phyloP scores from a whole-genome alignment of 2,329 filamentous ascomycete species.

The Lasiodiplodia hormozganensis region DNA sequence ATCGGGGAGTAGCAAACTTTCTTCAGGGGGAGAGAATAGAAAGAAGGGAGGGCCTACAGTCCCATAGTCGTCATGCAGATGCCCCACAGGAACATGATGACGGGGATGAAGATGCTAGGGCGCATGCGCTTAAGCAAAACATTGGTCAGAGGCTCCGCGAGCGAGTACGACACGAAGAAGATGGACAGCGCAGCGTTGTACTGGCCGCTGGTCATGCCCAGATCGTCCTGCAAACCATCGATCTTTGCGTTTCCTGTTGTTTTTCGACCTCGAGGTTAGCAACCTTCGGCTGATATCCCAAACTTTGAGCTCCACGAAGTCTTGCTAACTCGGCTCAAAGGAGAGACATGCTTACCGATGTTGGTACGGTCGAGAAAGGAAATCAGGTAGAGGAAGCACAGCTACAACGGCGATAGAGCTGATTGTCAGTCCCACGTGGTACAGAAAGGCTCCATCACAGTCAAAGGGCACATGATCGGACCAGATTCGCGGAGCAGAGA shows the following conservation, averaged over 20 bases:
- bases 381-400: constrained; percentile 75
- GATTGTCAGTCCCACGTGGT: background rate
- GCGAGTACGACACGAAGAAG: constrained; percentile 85
- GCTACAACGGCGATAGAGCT: constrained; percentile 42
- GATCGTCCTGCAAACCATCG: constrained; percentile 63
- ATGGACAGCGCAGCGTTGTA: constrained; percentile 81
- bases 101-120: constrained; percentile 80
- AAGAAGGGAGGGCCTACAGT: constrained; percentile 53
- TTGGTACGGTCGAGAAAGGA: constrained; percentile 77
- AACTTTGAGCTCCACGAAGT: background rate
- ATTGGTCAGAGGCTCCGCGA: constrained; percentile 82
- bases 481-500: background rate
- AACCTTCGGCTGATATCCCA: background rate
- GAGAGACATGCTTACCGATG: constrained; percentile 51
- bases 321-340: background rate
- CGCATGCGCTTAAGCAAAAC: constrained; percentile 77
- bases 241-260: constrained; percentile 69
- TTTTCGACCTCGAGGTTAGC: background rate
- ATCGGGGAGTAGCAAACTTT: too few species aligned
- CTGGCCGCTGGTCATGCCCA: constrained; percentile 67
- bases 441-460: background rate
- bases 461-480: background rate
- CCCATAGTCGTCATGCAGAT: constrained; percentile 73
- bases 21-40: background rate
- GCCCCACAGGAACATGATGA: constrained; percentile 80